phyloP scores from a whole-genome alignment of 2,329 filamentous ascomycete species.

The Drechslerella coelobrocha region DNA sequence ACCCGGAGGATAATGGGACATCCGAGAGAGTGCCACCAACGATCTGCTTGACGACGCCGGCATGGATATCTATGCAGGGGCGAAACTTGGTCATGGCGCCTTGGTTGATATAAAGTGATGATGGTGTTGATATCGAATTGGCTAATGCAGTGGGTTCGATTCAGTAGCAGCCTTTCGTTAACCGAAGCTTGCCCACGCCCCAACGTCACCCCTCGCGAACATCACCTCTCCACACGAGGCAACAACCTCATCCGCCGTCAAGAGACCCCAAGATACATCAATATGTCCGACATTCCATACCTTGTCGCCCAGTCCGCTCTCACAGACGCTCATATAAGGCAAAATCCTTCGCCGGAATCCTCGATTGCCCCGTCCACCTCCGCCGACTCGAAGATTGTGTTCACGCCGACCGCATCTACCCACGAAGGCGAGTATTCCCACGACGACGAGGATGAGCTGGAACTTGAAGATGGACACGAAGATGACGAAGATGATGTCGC shows the following conservation, averaged over 20 bases:
- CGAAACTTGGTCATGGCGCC: constrained; percentile 85
- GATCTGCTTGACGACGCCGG: constrained; percentile 98
- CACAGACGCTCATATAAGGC: constrained; percentile 41
- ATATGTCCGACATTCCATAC: constrained; percentile 42
- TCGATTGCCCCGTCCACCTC: constrained; percentile 44
- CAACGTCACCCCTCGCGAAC: constrained; percentile 25
- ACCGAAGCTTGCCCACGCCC: constrained; percentile 24
- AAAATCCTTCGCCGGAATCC: constrained; percentile 24
- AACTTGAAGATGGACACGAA: constrained; percentile 54
- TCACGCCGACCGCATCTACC: constrained; percentile 23
- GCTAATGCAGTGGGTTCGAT: too few relatives aligned
- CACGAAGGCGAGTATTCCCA: constrained; percentile 37
- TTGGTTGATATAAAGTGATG: background rate
- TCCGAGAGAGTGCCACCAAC: constrained; percentile 85
- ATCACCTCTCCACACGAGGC: constrained; percentile 8
- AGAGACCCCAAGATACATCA: background rate
- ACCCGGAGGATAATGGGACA: constrained; percentile 62
- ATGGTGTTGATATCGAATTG: too few relatives aligned
- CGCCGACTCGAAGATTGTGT: constrained; percentile 38
- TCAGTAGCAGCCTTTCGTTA: constrained; percentile 8
- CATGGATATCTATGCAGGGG: constrained; percentile 95
- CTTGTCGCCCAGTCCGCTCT: constrained; percentile 32
- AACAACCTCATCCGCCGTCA: constrained; percentile 8
- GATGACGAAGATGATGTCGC: constrained; percentile 66
- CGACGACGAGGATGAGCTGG: constrained; percentile 17